Evolutionary conservation across 2,329 filamentous ascomycete genomes (phyloP), one percentile per base, ranked within the genome.

Genomic region (Penicillium vulpinum): DNA sequence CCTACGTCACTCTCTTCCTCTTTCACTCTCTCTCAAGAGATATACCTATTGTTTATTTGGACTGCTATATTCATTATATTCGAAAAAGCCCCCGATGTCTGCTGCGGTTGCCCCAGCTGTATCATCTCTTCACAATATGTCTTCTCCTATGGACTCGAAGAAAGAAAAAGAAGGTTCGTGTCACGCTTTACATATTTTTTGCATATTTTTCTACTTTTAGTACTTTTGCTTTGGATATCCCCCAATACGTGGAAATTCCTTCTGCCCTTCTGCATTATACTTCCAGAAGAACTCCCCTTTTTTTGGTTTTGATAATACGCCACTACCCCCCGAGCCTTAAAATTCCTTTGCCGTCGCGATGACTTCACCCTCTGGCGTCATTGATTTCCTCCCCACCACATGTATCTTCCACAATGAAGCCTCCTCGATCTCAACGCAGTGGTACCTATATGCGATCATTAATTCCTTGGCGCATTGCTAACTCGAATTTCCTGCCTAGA

Each of bases 91-190:
- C 13, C 68, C 58, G 59, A 77, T 77, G 75, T 76, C 75, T 67
- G 72, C 75, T 64, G 71, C 70, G 43, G 72, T 77, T 58, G 72
- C 73, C 62, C 66, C 71, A 54, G 69, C 70, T 54, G 66, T 67
- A 47, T 72, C 75, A 46, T 69, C 70, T 62, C 67, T 63, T 38
- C 54, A 35, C 68, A 63, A 55, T 58, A 73, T 52, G 48, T 52
- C 72, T 56, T 69, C 75, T 50, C 69, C 75, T 63, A 77, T 78
- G 74, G 77, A 79, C 61, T 67, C 71, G 54, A 77, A 75, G 61
- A 69, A 62, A 31, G 72, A 77, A 56, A 66, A 67, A 63, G 74
- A 77, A 72, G 74, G 77, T 79, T 63, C 60, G 73, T 72, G 51
- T 57, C 51, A 58, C 61, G 40, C 45, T 35, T 49, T 39, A 43